These are phyloP conservation scores for Pseudogymnoascus sp. DNA, from an alignment of 2,329 filamentous ascomycete genomes.

Conservation along the genomic window DNA sequence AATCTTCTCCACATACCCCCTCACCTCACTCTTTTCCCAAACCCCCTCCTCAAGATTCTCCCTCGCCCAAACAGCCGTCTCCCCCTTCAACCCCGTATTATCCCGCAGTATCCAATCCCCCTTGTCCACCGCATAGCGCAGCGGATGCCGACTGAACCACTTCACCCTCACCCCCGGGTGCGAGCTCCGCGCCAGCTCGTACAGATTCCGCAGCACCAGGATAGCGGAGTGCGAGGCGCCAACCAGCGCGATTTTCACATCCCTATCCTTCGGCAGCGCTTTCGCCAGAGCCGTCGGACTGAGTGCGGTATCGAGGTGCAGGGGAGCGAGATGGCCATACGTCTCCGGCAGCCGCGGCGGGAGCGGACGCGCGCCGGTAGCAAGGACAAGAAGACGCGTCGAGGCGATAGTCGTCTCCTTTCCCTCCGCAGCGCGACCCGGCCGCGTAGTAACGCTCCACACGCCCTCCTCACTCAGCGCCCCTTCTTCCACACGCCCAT, in stretches of 20 bases:
- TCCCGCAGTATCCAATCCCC: conserved; percentile 57
- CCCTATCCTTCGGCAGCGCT: conserved; percentile 29
- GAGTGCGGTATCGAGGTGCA: conserved; percentile 45
- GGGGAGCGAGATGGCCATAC: background rate
- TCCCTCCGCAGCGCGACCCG: conserved; percentile 22
- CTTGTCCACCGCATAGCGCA: conserved; percentile 53
- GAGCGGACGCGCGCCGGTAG: conserved; percentile 47
- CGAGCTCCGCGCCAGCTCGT: conserved; percentile 40
- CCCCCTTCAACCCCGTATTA: conserved; percentile 57
- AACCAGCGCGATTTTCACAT: conserved; percentile 44
- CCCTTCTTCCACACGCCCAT: background rate
- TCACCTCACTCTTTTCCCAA: conserved; percentile 29
- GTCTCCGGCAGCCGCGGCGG: conserved; percentile 30
- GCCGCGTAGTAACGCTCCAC: conserved; percentile 31
- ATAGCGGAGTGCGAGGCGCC: conserved; percentile 57
- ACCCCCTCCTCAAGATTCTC: conserved; percentile 46
- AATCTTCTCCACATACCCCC: conserved; percentile 23
- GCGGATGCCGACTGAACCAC: conserved; percentile 53
- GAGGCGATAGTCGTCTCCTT: background rate
- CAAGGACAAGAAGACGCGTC: conserved; percentile 38
- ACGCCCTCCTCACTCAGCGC: conserved; percentile 26
- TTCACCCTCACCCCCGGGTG: conserved; percentile 47
- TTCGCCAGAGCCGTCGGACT: conserved; percentile 40
- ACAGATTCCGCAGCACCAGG: conserved; percentile 52
- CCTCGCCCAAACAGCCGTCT: conserved; percentile 50